Evolutionary conservation across 805 yeast species (phyloP), one percentile per base, ranked within the genome.

Genomic region (Starmerella bombicola): DNA sequence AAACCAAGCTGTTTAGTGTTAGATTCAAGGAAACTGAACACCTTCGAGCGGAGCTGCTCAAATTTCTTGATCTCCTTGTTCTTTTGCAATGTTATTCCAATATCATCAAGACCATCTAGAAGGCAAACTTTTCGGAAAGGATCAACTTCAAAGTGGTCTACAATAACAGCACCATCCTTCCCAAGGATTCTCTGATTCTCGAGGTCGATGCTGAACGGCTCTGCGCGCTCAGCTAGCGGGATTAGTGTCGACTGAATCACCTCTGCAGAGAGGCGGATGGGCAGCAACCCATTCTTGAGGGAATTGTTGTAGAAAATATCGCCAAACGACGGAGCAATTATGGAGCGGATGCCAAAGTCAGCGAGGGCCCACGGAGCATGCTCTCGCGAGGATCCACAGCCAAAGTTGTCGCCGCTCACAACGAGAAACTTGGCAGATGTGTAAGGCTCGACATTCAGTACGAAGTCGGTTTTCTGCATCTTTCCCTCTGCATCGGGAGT

Each of bases 331-430:
- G 97, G 98, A 5, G 97, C 97, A 62, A 91, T 86, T 57, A 91
- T 81, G 49, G 88, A 79, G 63, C 81, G 79, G 63, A 91, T 85
- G 63, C 98, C 98, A 57, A 91, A 91, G 65, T 91, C 98, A 56
- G 85, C 86, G 52, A 91, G 71, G 2, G 98, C 97, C 98, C 98
- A 91, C 43, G 98, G 97, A 25, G 98, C 98, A 58, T 91, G 98
- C 64, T 91, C 98, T 73, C 98, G 83, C 2, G 96, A 86, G 30
- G 96, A 86, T 56, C 98, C 98, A 69, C 98, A 91, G 52, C 98
- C 98, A 60, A 91, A 91, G 70, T 91, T 91, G 60, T 83, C 93
- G 61, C 98, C 98, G 32, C 93, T 76, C 45, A 85, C 94, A 52
- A 88, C 79, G 51, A 91, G 68, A 52, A 88, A 78, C 62, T 80